A percentile compares a stretch with the other conserved stretches of the same genome.
Evolutionary conservation across 2,329 filamentous ascomycete genomes (phyloP).

Genomic region (Ascochyta pisi): DNA sequence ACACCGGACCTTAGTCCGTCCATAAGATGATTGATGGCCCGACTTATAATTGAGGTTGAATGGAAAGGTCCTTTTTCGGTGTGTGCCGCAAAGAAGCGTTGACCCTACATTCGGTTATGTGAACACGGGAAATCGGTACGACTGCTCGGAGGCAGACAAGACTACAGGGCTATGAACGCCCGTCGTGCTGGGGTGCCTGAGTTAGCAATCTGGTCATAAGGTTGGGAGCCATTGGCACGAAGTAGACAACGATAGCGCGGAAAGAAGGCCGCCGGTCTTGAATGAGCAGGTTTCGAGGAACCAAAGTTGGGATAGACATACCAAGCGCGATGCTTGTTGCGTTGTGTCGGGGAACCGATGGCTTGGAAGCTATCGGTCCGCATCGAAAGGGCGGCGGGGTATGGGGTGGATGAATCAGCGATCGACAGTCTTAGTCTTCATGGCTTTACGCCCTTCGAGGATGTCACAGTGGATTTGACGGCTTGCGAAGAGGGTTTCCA

Average conservation of each 20-base stretch:
- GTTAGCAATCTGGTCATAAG: neutral
- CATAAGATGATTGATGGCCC: neutral
- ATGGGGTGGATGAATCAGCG: slow-evolving; percentile 21
- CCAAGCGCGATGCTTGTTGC: slow-evolving; percentile 1
- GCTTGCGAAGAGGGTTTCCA: neutral
- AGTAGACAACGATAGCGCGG: neutral
- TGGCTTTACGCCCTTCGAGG: slow-evolving; percentile 2
- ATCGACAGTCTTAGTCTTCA: slow-evolving; percentile 17
- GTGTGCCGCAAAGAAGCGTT: neutral
- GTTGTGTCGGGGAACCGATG: slow-evolving; percentile 17
- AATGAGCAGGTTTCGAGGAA: neutral
- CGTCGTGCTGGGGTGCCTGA: slow-evolving; percentile 1
- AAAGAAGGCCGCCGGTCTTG: neutral
- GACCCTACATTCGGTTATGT: neutral
- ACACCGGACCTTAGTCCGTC: neutral
- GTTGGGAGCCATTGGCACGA: neutral
- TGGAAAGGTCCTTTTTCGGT: neutral
- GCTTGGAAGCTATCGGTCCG: slow-evolving; percentile 22
- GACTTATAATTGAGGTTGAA: neutral
- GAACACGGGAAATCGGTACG: neutral
- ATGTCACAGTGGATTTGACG: neutral
- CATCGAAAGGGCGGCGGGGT: slow-evolving; percentile 23
- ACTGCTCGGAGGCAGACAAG: neutral
- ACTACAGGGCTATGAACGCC: neutral
- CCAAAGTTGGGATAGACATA: slow-evolving; percentile 8